phyloP scores from a whole-genome alignment of 805 yeast genomes.

The Metschnikowia chrysomelidarum region DNA sequence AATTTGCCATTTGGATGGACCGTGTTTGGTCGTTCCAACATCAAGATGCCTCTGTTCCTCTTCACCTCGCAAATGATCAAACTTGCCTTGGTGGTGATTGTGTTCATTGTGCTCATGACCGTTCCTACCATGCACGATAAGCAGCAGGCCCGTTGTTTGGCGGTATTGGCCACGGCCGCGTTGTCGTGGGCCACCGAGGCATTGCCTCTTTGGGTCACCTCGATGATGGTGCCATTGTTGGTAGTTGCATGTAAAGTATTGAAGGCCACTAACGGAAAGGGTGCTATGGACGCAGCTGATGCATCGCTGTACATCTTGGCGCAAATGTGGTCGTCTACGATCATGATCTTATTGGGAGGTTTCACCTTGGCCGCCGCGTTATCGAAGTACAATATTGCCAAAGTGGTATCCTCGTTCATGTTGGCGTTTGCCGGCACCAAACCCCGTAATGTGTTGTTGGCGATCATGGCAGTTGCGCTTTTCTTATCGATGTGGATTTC shows the following conservation, averaged over 20 bases:
- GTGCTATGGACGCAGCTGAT: constrained; percentile 57
- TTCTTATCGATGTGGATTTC: constrained; percentile 94
- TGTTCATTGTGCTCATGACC: constrained; percentile 43
- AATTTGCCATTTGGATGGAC: constrained; percentile 24
- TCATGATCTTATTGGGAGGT: constrained; percentile 88
- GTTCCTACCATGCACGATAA: constrained; percentile 34
- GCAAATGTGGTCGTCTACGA: constrained; percentile 94
- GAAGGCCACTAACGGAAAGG: constrained; percentile 46
- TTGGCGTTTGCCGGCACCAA: constrained; percentile 81
- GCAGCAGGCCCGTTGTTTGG: constrained; percentile 55
- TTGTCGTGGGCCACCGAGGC: constrained; percentile 95
- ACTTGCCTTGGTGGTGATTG: constrained; percentile 42
- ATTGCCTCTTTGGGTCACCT: constrained; percentile 87
- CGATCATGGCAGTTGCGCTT: constrained; percentile 83
- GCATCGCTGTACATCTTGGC: constrained; percentile 79
- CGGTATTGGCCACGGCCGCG: constrained; percentile 77
- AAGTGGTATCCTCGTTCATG: constrained; percentile 76
- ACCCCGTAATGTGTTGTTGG: constrained; percentile 71
- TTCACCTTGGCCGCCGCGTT: constrained; percentile 93
- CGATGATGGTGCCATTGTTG: constrained; percentile 77
- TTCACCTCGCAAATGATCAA: constrained; percentile 44
- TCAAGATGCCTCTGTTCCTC: constrained; percentile 46
- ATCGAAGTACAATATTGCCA: constrained; percentile 88
- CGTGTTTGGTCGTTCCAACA: constrained; percentile 21
- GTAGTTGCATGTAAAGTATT: constrained; percentile 71